Evolutionary conservation across 768 basidiomycete genomes (phyloP), one percentile per base, ranked within the genome.

Genomic region (Suillus paluster): DNA sequence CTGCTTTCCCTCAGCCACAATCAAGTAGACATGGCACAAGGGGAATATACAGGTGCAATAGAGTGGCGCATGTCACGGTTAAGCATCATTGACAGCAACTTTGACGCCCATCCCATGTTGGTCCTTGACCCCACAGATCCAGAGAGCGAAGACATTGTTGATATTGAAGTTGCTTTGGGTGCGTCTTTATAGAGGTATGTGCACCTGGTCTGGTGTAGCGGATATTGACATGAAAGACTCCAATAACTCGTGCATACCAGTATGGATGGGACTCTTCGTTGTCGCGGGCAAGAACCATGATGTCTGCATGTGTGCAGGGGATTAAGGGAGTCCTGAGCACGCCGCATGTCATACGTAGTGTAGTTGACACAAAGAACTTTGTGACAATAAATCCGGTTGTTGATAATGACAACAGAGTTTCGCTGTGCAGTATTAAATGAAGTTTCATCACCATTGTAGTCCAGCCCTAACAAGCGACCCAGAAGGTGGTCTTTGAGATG

Each of bases 31-130:
- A 77, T 88, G 42, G 85, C 87, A 21, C 84, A 85, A 71, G 86
- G 83, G 58, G 88, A 90, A 62, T 91, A 92, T 74, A 85, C 81
- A 59, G 86, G 85, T 6, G 89, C 91, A 2, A 92, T 92, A 59
- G 88, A 91, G 60, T 88, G 89, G 88, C 82, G 91, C 23, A 84
- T 86, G 79, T 91, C 90, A 17, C 86, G 89, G 17, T 73, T 89
- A 49, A 90, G 89, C 67, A 78, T 82, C 70, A 83, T 85, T 67
- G 83, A 83, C 66, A 80, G 77, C 61, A 81, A 80, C 59, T 78
- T 84, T 38, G 80, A 79, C 27, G 80, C 72, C n/a, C 78, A 76
- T 34, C 77, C 77, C 9, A 75, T 77, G 68, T 77, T 77, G 23
- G 75, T 74, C 33, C 69, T 73, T 71, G 63, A 77, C 46, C 76